Evolutionary conservation across 116 monocot genomes (phyloP), one percentile per base, ranked within the genome.

Genomic region (Trichopus zeylanicus): DNA sequence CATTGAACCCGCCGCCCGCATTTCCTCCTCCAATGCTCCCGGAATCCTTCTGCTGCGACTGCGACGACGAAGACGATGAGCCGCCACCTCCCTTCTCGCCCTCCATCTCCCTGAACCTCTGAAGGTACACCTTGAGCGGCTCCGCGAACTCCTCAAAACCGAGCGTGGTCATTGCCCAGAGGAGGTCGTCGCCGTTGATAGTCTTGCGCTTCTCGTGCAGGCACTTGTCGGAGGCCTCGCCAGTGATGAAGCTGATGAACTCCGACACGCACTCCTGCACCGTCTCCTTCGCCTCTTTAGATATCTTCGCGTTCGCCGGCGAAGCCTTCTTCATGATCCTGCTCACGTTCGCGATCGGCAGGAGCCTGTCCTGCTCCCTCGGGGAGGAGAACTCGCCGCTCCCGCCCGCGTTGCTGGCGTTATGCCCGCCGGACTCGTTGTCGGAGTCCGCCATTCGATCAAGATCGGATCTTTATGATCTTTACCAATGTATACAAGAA

Each of bases 291-390:
- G 79, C 74, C 42, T 71, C 71, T 68, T 71, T 76, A 38, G 75
- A 76, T 31, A 81, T 75, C 75, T 75, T 76, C 18, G 69, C 82
- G 57, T 76, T 73, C 34, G 62, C 77, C 31, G 82, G 77, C 21
- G 77, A 68, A 4, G 73, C 73, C 54, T 73, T 70, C 72, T 77
- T 76, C 82, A 82, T 82, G 57, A 81, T 81, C 64, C 81, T 28
- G 72, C 81, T 81, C 55, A 81, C 81, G 72, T 81, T 81, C 8
- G 75, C 81, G 31, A 81, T 81, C 51, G 81, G 81, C 21, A 81
- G 68, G 67, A 80, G 65, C 25, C 80, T 51, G 29, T 80, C 80
- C 46, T 80, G 80, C 71, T 80, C 83, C 48, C 82, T 59, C 25
- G 34, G 42, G n/a, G n/a, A n/a, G n/a, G n/a, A n/a, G n/a, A n/a